Base-by-base conservation (phyloP, 768 basidiomycete species). In the Auricularia auricula-judae region DNA sequence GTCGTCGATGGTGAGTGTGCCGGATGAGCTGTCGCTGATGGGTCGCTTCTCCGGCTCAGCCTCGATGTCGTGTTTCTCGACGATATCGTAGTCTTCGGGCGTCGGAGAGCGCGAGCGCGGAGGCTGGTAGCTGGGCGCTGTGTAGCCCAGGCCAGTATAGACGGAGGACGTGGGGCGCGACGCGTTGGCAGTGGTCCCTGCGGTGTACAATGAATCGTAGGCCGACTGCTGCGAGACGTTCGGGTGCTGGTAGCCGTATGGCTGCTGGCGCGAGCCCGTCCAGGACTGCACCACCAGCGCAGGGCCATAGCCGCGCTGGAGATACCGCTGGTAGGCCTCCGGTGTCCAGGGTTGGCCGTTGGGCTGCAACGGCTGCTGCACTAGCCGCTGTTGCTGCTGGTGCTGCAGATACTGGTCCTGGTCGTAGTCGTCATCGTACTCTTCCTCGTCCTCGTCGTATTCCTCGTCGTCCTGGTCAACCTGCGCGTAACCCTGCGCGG, bases 71-170 rank as follows among this genome's bases (percentile, higher is more conserved):
- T 59, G 56, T 34, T 59, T 59, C 56, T 59, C 56, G 7, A 59
- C 56, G 56, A 59, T 59, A 44, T 88, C 87, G 62, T 88, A 87
- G 3, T 81, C 81, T 8, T 84, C 84, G 10, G 89, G 88, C 3
- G 89, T 90, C 0, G 89, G 87, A 2, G 89, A 91, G 29, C 88
- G 84, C 21, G 88, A 90, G 60, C 86, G 82, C 36, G 86, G 80
- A 3, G 79, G 77, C 4, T 73, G 75, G 68, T 79, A 81, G 1
- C 78, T 74, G 36, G 80, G 56, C 56, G 34, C 56, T 5, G 56
- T 59, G 34, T 59, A 59, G 4, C 14, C 12, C 3, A 51, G 2
- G 47, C 18, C 47, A 18, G 47, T 10, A 16, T 16, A 51, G 1
- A 51, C 39, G 21, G 47, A 18, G 10, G 47, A 51, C 1, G 14